Evolutionary conservation across 345 rosid genomes (phyloP).

Genomic region (Luvunga scandens): DNA sequence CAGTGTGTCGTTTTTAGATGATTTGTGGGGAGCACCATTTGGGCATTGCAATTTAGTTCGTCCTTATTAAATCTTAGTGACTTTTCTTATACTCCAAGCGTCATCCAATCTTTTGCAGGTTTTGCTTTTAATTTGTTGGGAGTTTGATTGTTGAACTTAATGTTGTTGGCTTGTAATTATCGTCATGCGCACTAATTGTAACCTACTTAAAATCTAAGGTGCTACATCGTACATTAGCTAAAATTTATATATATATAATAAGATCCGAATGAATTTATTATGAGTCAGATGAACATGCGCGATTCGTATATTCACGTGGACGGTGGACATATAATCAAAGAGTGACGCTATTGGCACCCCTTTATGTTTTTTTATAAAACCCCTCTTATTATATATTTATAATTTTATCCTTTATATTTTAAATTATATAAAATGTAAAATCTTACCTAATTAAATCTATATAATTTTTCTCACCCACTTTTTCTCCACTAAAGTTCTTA

Average conservation of each 20-base stretch:
- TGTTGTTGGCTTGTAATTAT: slow-evolving; percentile 8
- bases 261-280: too few species aligned
- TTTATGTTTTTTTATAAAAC: too few species aligned
- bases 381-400: too few species aligned
- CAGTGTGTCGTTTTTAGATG: not conserved
- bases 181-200: not conserved
- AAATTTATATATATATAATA: too few species aligned
- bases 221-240: not conserved
- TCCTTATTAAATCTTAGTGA: not conserved
- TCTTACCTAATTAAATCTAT: too few species aligned
- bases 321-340: too few species aligned
- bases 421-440: too few species aligned
- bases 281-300: not conserved
- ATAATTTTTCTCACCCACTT: too few species aligned
- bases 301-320: too few species aligned
- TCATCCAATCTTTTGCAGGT: not conserved
- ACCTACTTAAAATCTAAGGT: not conserved
- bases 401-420: too few species aligned
- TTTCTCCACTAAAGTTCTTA: too few species aligned
- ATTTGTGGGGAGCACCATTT: not conserved
- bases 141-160: slow-evolving; percentile 7
- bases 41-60: not conserved
- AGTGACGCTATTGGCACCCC: too few species aligned
- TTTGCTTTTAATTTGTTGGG: not conserved
- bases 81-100: slow-evolving; percentile 31